These are phyloP conservation scores for Kluyveromyces sp. DNA, from an alignment of 1,139 yeast genomes.

Conservation along the genomic window DNA sequence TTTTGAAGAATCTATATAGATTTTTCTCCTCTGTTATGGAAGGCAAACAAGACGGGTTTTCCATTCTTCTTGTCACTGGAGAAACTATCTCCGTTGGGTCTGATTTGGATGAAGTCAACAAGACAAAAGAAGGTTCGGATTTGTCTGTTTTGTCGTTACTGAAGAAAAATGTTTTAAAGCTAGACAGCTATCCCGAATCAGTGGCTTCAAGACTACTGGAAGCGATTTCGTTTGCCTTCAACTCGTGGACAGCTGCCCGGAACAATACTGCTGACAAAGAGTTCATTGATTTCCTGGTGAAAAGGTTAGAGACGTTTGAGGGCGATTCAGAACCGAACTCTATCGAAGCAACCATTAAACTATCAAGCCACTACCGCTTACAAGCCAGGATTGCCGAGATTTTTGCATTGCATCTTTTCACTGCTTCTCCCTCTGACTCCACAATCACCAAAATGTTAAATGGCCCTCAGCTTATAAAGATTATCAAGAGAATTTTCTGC, in stretches of 20 bases:
- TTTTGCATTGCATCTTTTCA: conserved; percentile 64
- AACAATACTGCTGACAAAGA: conserved; percentile 44
- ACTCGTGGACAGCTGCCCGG: conserved; percentile 60
- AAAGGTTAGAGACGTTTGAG: conserved; percentile 29
- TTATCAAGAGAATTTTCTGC: conserved; percentile 33
- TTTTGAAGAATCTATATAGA: conserved; percentile 55
- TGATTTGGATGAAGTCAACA: conserved; percentile 7
- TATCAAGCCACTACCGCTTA: conserved; percentile 51
- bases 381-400: conserved; percentile 68
- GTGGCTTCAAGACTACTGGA: conserved; percentile 51
- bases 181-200: conserved; percentile 50
- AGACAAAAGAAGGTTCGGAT: conserved; percentile 9
- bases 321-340: conserved; percentile 19
- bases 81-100: conserved; percentile 37
- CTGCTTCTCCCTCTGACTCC: conserved; percentile 42
- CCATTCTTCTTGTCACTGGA: conserved; percentile 73
- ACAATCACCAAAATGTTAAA: conserved; percentile 42
- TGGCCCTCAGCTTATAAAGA: conserved; percentile 34
- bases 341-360: conserved; percentile 33
- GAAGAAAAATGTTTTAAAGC: conserved; percentile 49
- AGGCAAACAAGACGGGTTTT: conserved; percentile 79
- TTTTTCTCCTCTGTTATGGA: conserved; percentile 72
- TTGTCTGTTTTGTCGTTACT: conserved; percentile 48
- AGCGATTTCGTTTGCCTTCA: conserved; percentile 58
- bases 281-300: conserved; percentile 47